Conservation (phyloP, 2,329 filamentous ascomycete genomes). For the Acrocalymma vagum region DNA sequence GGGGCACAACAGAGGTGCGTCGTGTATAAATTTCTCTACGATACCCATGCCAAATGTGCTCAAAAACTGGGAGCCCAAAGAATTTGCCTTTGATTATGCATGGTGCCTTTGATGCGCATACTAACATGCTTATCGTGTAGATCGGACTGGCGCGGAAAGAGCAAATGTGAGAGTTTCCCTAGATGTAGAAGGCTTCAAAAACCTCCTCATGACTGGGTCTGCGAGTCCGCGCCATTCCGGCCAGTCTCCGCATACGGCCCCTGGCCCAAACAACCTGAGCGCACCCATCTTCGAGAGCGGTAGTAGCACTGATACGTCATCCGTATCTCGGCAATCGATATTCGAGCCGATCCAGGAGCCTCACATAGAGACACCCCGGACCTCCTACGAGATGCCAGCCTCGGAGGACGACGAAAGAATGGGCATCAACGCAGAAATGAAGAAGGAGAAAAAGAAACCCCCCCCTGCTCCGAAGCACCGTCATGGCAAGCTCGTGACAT, state of each 20-base stretch:
- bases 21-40: conserved; percentile 1
- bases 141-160: conserved; percentile 37
- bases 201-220: conserved; percentile 78
- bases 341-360: conserved; percentile 60
- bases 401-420: conserved; percentile 59
- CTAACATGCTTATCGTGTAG: conserved; percentile 15
- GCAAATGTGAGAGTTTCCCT: conserved; percentile 56
- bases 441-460: conserved; percentile 72
- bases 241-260: conserved; percentile 31
- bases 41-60: too few relatives aligned
- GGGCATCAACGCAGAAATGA: conserved; percentile 33
- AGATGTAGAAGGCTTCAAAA: conserved; percentile 81
- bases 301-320: conserved; percentile 67
- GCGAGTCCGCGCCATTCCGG: conserved; percentile 48
- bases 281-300: conserved; percentile 51
- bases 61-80: too few relatives aligned
- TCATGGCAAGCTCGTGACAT: conserved; percentile 77
- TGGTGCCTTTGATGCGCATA: neutral
- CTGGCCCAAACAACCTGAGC: conserved; percentile 28
- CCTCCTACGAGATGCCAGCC: conserved; percentile 66
- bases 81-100: neutral
- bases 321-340: conserved; percentile 66
- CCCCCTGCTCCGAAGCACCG: conserved; percentile 73
- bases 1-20: conserved; percentile 24
- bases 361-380: conserved; percentile 62